Evolutionary conservation across 495 filamentous ascomycete genomes (phyloP), one percentile per base, ranked within the genome.

Genomic region (Neurospora cerealis): DNA sequence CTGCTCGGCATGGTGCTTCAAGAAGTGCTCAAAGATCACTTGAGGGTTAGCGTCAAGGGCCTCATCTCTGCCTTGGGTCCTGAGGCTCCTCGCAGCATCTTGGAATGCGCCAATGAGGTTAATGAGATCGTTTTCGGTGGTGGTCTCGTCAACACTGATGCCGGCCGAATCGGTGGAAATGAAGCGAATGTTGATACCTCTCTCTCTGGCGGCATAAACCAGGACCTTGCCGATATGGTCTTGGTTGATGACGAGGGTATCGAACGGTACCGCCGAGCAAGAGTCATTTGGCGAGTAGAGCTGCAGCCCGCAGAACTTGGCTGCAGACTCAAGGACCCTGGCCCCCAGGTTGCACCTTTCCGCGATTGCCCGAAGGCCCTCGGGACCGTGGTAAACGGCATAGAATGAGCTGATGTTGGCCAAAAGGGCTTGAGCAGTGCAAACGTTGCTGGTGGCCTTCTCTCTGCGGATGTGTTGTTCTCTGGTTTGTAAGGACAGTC

Each of bases 321-420:
- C 84, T 60, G 88, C 90, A 69, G 90, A 83, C 76, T 93, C 90
- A 36, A 98, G 74, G 6, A 91, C 84, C 73, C 90, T 85, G 15
- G 96, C 90, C 74, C 90, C 89, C 28, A 89, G 87, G 78, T 93
- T 88, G 74, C 91, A 88, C 71, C 90, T 88, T 79, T 95, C 88
- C 13, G 96, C 96, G 77, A 98, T 98, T 21, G 87, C 87, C 83
- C 90, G 93, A 69, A 99, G 85, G 17, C 96, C 96, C 41, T 88
- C 77, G 3, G 96, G 96, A 3, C 96, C 96, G 79, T 99, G 96
- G 80, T 98, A 99, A 44, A 98, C 88, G n/a, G 94, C 96, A 81
- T 98, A 99, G 83, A 99, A 92, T 70, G 96, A 93, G 77, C 90
- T 96, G 93, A 98, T 98, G 81, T 99, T 99, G 24, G 96, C 96